These are phyloP conservation scores for Exophiala aquamarina DNA, from an alignment of 2,329 filamentous ascomycete species.

Conservation along the genomic window DNA sequence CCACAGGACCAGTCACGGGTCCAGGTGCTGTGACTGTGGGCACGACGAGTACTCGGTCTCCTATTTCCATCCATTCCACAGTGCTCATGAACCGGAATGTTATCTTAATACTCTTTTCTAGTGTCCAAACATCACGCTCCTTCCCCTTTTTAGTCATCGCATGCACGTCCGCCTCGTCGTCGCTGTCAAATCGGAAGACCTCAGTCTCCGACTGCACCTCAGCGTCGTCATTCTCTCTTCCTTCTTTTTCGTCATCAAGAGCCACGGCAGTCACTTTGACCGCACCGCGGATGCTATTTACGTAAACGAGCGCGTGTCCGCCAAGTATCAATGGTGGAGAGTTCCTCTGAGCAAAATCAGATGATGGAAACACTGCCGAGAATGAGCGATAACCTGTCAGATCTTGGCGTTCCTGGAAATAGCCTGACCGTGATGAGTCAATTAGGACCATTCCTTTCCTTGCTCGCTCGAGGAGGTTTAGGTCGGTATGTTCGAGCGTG, in stretches of 20 bases:
- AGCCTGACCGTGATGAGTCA: neutral
- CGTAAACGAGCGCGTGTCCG: slow-evolving; percentile 69
- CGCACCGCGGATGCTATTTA: slow-evolving; percentile 80
- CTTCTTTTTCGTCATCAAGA: slow-evolving; percentile 36
- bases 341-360: slow-evolving; percentile 46
- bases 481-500: neutral
- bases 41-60: slow-evolving; percentile 60
- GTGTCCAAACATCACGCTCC: slow-evolving; percentile 19
- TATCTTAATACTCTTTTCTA: slow-evolving; percentile 41
- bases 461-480: slow-evolving; percentile 16
- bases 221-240: slow-evolving; percentile 27
- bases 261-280: slow-evolving; percentile 68
- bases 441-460: slow-evolving; percentile 30
- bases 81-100: slow-evolving; percentile 59
- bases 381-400: slow-evolving; percentile 19
- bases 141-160: slow-evolving; percentile 33
- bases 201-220: slow-evolving; percentile 26
- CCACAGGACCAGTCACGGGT: slow-evolving; percentile 47
- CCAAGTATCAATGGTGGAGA: slow-evolving; percentile 57
- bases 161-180: slow-evolving; percentile 27
- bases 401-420: neutral
- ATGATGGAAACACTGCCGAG: slow-evolving; percentile 64
- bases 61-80: slow-evolving; percentile 58
- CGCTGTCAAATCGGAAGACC: slow-evolving; percentile 46
- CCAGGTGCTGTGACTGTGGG: slow-evolving; percentile 55